Evolutionary conservation across 1,284 basidiomycete genomes (phyloP), one percentile per base, ranked within the genome.

Genomic region (Fomitopsis palustris): DNA sequence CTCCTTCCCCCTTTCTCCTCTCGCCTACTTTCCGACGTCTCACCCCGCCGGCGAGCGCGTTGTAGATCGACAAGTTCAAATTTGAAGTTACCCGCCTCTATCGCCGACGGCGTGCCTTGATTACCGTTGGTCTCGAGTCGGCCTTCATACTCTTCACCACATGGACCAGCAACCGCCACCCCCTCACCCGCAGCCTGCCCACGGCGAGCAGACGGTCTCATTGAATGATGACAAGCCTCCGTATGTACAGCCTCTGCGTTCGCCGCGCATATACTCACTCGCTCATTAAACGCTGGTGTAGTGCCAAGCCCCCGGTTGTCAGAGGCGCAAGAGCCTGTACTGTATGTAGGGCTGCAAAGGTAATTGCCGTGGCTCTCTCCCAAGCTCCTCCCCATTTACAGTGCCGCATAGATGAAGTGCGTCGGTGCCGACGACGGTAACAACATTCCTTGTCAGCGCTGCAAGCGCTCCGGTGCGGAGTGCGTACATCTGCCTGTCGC

Each of bases 371-470:
- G 57, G 47, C 55, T 62, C 58, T 56, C 55, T 59, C 62, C 53
- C 55, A 62, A 61, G 41, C 42, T 61, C 57, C 60, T 67, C 60
- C 64, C 64, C 60, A 57, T 60, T 62, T 59, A 37, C 60, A 16
- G n/a, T 29, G 12, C 8, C 14, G 17, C 39, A 6, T 59, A 93
- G 91, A 93, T 93, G 90, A 92, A 92, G 72, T 93, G 90, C 67
- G 90, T 93, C 57, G 90, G 89, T 42, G 87, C 91, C 54, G 90
- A 92, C 67, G 90, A 92, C 67, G 89, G 89, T 58, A 79, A 84
- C 43, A 79, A 84, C 37, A 57, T 56, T 64, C 83, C 82, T 31
- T 92, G 90, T 67, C 87, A 92, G 69, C 85, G 90, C 55, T 93
- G 90, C 75, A 87, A 83, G 71, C 87, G 91, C 58, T 83, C 88